Base-by-base conservation (phyloP, 306 rosid species). In the Delonix regia region DNA sequence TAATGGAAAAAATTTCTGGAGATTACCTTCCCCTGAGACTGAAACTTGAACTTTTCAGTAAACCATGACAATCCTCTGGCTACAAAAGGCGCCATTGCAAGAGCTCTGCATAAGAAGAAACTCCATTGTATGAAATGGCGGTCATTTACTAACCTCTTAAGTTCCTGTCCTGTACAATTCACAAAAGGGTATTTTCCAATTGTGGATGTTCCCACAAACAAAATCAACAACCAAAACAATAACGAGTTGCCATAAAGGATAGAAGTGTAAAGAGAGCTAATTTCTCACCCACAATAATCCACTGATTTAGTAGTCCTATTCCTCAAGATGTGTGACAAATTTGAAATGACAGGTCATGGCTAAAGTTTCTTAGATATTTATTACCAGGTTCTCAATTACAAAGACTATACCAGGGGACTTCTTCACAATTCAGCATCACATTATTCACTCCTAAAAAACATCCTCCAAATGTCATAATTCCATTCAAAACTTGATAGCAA, bases 41-140 rank as follows among this genome's bases (percentile, higher is more conserved):
- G 78, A 64, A 92, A 95, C 81, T 92, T 89, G 64, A 87, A 88
- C 76, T 86, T 92, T 70, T 57, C 49, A 30, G 92, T 89, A 88
- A 94, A 92, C 99, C 95, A 94, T 24, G 95, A 80, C 80, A 92
- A 74, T 67, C 95, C 97, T 84, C 78, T 75, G 74, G 87, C 95
- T 21, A 94, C 97, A 45, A 90, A 84, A 55, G 99, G 97, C 1
- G 97, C 93, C 53, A 92, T 61, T 72, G 97, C 94, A 76, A 94
- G 90, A 57, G 97, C 99, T 79, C 99, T 88, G 92, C 87, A 82
- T 42, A 79, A 85, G 55, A 44, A 74, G 39, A 63, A 64, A 44
- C 72, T 65, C 39, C 48, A 27, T 22, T 36, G 64, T 34, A 80
- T 70, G 55, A 80, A 62, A 65, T 77, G 78, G 42, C 55, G 38